phyloP scores from a whole-genome alignment of 148 eudicot genomes.

The Silene conica region DNA sequence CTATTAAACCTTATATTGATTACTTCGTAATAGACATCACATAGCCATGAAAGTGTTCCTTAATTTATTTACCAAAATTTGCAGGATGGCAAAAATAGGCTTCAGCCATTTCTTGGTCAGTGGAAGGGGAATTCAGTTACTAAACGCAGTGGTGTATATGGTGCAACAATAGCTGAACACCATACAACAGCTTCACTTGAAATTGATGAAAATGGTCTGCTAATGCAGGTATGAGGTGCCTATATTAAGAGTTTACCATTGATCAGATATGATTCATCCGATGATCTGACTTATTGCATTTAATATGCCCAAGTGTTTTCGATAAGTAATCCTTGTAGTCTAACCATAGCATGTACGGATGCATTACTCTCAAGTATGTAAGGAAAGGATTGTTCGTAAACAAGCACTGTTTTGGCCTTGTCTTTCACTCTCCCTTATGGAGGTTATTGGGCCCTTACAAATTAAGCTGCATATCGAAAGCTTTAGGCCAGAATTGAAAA shows the following conservation, averaged over 20 bases:
- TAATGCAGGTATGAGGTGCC: constrained; percentile 58
- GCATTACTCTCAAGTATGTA: not conserved
- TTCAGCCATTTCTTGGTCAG: constrained; percentile 69
- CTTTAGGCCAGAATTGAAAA: not conserved
- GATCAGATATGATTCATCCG: not conserved
- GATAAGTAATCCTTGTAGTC: not conserved
- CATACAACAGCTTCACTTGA: constrained; percentile 59
- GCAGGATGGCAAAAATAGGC: constrained; percentile 49
- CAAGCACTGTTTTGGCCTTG: not conserved
- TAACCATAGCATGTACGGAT: not conserved
- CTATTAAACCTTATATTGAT: not conserved
- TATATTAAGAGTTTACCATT: not conserved
- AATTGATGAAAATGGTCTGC: constrained; percentile 55
- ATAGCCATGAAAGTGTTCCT: not conserved
- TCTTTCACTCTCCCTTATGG: not conserved
- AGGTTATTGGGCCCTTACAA: not conserved
- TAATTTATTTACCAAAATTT: constrained; percentile 12
- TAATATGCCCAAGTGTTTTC: not conserved
- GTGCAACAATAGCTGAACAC: constrained; percentile 81
- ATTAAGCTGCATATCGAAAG: not conserved
- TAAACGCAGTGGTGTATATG: constrained; percentile 92
- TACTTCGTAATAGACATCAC: not conserved
- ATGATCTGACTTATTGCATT: no score
- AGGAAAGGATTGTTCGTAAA: not conserved
- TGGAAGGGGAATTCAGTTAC: constrained; percentile 88